Conservation (phyloP, 2,329 filamentous ascomycete species). For the Alternaria sp. region DNA sequence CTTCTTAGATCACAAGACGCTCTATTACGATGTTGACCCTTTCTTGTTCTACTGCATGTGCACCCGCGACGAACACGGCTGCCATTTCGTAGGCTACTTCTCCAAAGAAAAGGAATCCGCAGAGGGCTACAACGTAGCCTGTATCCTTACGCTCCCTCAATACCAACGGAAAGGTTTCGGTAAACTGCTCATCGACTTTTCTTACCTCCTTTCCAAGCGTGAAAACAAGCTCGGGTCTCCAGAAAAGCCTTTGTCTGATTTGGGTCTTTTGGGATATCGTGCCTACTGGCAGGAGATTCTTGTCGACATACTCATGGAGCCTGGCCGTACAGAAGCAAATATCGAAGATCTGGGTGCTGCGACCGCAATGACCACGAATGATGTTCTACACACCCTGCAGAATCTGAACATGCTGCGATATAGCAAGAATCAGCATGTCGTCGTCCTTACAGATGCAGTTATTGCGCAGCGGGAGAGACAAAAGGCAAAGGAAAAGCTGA, state of each 20-base stretch:
- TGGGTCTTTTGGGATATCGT: constrained; percentile 91
- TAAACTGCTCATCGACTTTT: constrained; percentile 92
- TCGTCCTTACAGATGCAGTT: constrained; percentile 87
- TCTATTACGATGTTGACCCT: constrained; percentile 99
- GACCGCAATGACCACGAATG: constrained; percentile 95
- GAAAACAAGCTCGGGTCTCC: constrained; percentile 95
- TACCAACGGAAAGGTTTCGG: constrained; percentile 96
- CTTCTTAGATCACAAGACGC: constrained; percentile 96
- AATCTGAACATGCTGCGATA: constrained; percentile 95
- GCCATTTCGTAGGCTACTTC: constrained; percentile 98
- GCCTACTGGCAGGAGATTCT: constrained; percentile 98
- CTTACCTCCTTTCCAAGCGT: constrained; percentile 93
- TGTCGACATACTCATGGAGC: constrained; percentile 79
- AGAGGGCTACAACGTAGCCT: constrained; percentile 97
- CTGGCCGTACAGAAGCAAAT: constrained; percentile 72
- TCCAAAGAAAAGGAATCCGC: constrained; percentile 98
- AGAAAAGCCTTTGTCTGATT: constrained; percentile 93
- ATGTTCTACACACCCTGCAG: constrained; percentile 93
- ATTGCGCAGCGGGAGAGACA: constrained; percentile 73
- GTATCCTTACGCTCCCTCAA: constrained; percentile 94
- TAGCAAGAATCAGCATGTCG: constrained; percentile 94
- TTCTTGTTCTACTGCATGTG: constrained; percentile 99
- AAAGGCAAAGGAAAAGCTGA: constrained; percentile 80
- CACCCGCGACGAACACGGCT: constrained; percentile 84
- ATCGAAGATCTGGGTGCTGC: constrained; percentile 83